Evolutionary conservation across 164 flowering plant genomes (phyloP), one percentile per base, ranked within the genome.

Genomic region (Berberis thunbergii): DNA sequence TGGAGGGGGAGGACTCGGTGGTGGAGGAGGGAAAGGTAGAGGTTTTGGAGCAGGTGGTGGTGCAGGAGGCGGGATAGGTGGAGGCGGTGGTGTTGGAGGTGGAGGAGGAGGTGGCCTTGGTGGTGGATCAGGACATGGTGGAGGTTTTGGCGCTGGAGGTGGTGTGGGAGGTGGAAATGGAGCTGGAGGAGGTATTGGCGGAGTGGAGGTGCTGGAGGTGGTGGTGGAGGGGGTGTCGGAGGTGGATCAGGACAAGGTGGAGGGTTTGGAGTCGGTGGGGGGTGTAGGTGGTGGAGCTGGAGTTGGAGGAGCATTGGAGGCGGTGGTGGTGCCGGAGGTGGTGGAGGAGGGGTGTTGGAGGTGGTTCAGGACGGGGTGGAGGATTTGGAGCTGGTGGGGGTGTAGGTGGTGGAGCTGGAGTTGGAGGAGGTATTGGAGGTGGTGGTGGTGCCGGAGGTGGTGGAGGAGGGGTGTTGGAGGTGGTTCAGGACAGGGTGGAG

Each of bases 341-440:
- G 26, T 26, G 26, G 26, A 26, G 26, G 26, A 26, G 26, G 26
- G 26, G 26, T 26, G 26, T 26, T 26, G 26, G 26, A 26, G 26
- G 26, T 26, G 26, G 26, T 26, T 26, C 26, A 26, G 26, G 26
- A 26, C 26, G 26, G 26, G 26, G 26, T 26, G 26, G 77, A 2
- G 76, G 74, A 0, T 63, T 74, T 9, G 78, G 66, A 2, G 74
- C 69, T 45, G 79, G 73, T 0, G 81, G 81, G 6, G 79, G 77
- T 38, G 81, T 66, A 1, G 67, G 67, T 4, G 67, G 70, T 4
- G 26, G 26, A 26, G 26, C 26, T 26, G 26, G 26, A 26, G 26
- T 26, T 26, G 26, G 26, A 26, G 26, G 26, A 26, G 26, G 26
- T 26, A 26, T 26, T 26, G 26, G 26, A 26, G 26, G 26, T 0